A percentile compares a stretch with the other conserved stretches of the same genome.
Conservation (phyloP, 345 rosid species). For the Citrus hindsii region DNA sequence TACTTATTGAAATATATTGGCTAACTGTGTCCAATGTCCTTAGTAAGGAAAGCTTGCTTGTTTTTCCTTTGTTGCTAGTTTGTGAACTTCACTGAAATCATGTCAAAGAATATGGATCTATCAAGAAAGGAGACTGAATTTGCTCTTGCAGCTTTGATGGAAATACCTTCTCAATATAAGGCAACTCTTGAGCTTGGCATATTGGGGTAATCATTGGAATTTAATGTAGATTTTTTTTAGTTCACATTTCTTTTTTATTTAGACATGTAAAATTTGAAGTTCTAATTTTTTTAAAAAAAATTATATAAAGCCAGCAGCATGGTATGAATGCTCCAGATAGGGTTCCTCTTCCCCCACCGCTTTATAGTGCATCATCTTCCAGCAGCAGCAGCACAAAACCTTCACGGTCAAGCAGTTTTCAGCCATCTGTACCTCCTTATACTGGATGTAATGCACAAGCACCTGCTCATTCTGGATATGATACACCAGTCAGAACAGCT, state of each 20-base stretch:
- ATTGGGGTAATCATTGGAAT: slow-evolving; percentile 45
- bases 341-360: slow-evolving; percentile 74
- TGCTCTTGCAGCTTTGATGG: slow-evolving; percentile 88
- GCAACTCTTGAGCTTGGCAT: slow-evolving; percentile 78
- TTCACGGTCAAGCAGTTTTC: slow-evolving; percentile 36
- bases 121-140: slow-evolving; percentile 71
- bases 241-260: background rate
- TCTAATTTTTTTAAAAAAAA: background rate
- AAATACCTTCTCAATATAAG: slow-evolving; percentile 84
- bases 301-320: slow-evolving; percentile 25
- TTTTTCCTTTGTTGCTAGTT: slow-evolving; percentile 39
- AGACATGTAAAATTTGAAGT: background rate
- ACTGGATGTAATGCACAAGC: slow-evolving; percentile 23
- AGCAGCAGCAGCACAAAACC: slow-evolving; percentile 29
- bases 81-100: slow-evolving; percentile 84
- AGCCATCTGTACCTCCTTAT: slow-evolving; percentile 26
- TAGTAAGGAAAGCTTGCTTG: background rate
- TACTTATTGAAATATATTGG: background rate
- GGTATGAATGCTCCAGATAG: slow-evolving; percentile 45
- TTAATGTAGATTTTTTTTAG: background rate
- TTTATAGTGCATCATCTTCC: slow-evolving; percentile 34
- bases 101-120: slow-evolving; percentile 62
- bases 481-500: slow-evolving; percentile 30
- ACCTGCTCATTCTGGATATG: slow-evolving; percentile 27
- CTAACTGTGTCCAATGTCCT: background rate